Conservation (phyloP, 2,329 filamentous ascomycete genomes). For the Claviceps purpurea region DNA sequence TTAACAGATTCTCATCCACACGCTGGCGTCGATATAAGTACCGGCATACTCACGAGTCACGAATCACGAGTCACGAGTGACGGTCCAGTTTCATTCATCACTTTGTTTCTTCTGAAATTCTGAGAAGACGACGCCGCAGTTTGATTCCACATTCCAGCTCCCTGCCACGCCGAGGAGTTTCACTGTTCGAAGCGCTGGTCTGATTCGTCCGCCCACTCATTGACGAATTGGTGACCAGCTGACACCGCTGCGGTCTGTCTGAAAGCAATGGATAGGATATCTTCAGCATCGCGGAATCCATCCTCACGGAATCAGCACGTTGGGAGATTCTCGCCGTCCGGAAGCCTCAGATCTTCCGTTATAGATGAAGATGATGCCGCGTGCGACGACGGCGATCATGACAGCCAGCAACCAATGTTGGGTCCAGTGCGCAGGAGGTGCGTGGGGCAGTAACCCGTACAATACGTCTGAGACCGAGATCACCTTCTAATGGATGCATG, state of each 20-base stretch:
- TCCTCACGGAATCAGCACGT: constrained; percentile 34
- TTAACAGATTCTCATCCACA: no score
- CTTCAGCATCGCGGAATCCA: constrained; percentile 20
- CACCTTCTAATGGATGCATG: not conserved
- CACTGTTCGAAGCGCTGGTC: not conserved
- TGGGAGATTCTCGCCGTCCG: constrained; percentile 26
- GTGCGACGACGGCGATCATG: constrained; percentile 25
- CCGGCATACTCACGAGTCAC: no score
- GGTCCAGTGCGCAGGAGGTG: constrained; percentile 19
- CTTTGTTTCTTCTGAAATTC: not conserved
- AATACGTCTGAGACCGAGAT: no score
- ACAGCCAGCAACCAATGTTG: constrained; percentile 15
- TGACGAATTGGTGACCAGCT: not conserved
- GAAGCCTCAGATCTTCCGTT: constrained; percentile 29
- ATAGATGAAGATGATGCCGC: constrained; percentile 33
- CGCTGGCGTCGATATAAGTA: no score
- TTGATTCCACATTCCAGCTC: not conserved
- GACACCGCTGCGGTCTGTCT: not conserved
- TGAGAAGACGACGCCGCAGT: not conserved
- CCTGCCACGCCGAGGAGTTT: no score
- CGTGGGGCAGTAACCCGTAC: not conserved
- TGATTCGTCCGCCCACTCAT: not conserved
- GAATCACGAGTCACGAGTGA: no score
- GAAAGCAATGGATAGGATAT: not conserved
- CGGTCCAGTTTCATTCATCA: not conserved